These are phyloP conservation scores for Gonium pectorale DNA, from an alignment of 139 green algal species.

Conservation along the genomic window DNA sequence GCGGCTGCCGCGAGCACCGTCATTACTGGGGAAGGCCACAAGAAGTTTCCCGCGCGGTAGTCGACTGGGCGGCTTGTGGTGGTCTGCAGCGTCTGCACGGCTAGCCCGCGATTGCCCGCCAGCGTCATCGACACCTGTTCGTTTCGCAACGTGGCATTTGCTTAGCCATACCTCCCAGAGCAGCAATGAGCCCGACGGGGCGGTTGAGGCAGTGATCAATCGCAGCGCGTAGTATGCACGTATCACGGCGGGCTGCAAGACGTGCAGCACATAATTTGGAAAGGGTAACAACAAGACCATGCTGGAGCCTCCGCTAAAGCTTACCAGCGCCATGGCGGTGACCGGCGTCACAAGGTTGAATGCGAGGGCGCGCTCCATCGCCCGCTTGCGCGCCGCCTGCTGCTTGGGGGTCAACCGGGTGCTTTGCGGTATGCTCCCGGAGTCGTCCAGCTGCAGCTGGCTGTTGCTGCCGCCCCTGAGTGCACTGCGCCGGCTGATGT, in stretches of 20 bases:
- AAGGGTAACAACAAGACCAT: too few relatives aligned
- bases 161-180: too few relatives aligned
- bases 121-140: constrained; percentile 41
- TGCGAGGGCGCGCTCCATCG: background rate
- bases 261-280: too few relatives aligned
- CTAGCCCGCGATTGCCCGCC: background rate
- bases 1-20: background rate
- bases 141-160: too few relatives aligned
- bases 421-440: too few relatives aligned
- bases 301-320: too few relatives aligned
- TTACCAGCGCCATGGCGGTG: constrained; percentile 27
- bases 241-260: too few relatives aligned
- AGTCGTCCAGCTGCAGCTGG: background rate
- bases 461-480: too few relatives aligned
- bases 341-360: constrained; percentile 32
- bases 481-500: too few relatives aligned
- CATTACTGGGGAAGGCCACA: background rate
- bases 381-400: constrained; percentile 2
- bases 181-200: too few relatives aligned
- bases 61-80: background rate
- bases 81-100: constrained; percentile 18
- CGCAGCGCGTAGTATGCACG: too few relatives aligned
- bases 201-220: too few relatives aligned
- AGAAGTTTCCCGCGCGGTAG: background rate
- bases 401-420: constrained; percentile 11